Base-by-base conservation (phyloP, 148 eudicot species). In the Camellia lanceoleosa region DNA sequence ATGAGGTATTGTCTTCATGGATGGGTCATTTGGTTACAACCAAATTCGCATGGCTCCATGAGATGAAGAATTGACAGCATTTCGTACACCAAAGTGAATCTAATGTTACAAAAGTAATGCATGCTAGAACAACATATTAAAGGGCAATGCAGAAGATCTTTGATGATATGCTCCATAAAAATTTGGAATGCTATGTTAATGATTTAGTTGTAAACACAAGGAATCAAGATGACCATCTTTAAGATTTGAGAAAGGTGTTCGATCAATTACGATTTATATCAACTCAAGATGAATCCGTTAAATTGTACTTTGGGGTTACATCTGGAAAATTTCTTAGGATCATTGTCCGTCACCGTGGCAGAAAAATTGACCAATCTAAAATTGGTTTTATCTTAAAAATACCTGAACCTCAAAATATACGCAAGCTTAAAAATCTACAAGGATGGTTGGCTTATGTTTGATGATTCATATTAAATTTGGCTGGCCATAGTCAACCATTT, bases 381-480 rank as follows among this genome's bases (percentile, higher is more conserved):
- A 65, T 77, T 43, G 71, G 65, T 18, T 46, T 68, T 0, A 58
- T 67, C 65, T 11, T 2, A 23, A n/a, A 3, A 58, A 74, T 12
- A 11, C 58, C 2, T 23, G 30, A 23, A 23, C 30, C 30, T 23
- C 30, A 0, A 23, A 23, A 23, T 23, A n/a, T n/a, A n/a, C n/a
- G n/a, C n/a, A 59, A 74, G 61, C 65, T 74, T 30, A 13, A 23
- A 42, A 52, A n/a, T 56, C 11, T 79, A 15, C 46, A 61, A 43
- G 77, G 82, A 0, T 23, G 20, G 0, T 38, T 78, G 14, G 81
- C 75, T 11, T 68, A 68, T 20, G 23, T 79, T 58, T 44, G 58
- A 0, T 42, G 67, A 16, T 83, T 83, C 71, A 83, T 83, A 12
- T 78, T 74, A 12, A 82, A 78, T 7, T 13, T 80, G 10, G 73